Evolutionary conservation across 2,329 filamentous ascomycete genomes (phyloP), one percentile per base, ranked within the genome.

Genomic region (Xylaria sp.): DNA sequence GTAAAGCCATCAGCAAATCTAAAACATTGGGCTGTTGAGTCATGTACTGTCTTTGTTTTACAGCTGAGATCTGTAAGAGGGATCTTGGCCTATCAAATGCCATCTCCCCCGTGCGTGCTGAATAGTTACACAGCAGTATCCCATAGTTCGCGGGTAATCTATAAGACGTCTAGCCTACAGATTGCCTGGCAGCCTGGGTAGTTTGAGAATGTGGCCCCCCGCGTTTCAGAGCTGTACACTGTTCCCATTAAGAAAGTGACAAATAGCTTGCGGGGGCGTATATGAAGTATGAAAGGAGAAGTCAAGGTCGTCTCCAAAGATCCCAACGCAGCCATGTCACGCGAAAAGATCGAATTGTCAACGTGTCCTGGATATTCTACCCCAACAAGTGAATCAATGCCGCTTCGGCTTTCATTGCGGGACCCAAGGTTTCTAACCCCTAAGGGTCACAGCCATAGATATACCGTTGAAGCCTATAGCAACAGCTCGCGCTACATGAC

Each of bases 1-100:
- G 62, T 37, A 66, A 59, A 59, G 63, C 62, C 62, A 63, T 54
- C 44, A n/a, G 62, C 9, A 56, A 37, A 62, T n/a, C 54, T 67
- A 55, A 37, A 55, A 55, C 37, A 63, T 54, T 37, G 23, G 25
- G 28, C 56, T 18, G 37, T 58, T 52, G 13, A 50, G 44, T 51
- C 41, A 48, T 55, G 28, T 20, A 60, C 60, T 7, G 44, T 23
- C 23, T 39, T 34, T 51, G 44, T 31, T 41, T 59, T 20, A 44
- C 51, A 50, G 12, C 51, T 44, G 39, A 13, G 41, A 56, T 60
- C n/a, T 41, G 31, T 60, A 23, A 31, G 34, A 46, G 12, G 37
- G 18, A 9, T 50, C 39, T 25, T 41, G 46, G 37, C 54, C 34
- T 57, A 39, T 52, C 25, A 23, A 15, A 23, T 34, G 12, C 37